These are phyloP conservation scores for Aegilops umbellulata DNA, from an alignment of 176 grass and related monocot species.

Conservation along the genomic window DNA sequence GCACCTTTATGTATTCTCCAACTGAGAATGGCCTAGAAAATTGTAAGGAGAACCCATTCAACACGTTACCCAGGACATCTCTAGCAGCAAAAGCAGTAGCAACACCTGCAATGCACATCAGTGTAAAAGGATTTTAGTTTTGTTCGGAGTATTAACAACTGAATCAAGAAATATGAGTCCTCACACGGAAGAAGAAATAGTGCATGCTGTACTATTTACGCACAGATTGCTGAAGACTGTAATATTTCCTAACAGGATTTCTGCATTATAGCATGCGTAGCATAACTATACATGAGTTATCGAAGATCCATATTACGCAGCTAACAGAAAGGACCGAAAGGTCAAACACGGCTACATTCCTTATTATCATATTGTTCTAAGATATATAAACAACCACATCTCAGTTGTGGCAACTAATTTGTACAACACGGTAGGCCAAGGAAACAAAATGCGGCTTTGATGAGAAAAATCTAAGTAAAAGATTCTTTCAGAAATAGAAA, in stretches of 20 bases:
- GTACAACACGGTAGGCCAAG: neutral
- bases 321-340: neutral
- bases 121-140: slow-evolving; percentile 9
- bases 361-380: neutral
- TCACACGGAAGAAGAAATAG: neutral
- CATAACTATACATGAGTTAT: neutral
- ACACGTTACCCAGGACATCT: slow-evolving; percentile 94
- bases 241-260: neutral
- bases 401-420: neutral
- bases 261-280: neutral
- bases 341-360: slow-evolving; percentile 9
- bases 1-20: slow-evolving; percentile 92
- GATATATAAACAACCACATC: neutral
- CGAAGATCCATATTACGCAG: neutral
- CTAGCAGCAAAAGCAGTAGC: slow-evolving; percentile 99
- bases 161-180: neutral
- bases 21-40: slow-evolving; percentile 81
- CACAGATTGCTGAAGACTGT: slow-evolving; percentile 4
- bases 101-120: slow-evolving; percentile 56
- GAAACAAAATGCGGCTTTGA: neutral
- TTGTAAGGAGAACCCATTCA: slow-evolving; percentile 90
- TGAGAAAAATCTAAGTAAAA: neutral
- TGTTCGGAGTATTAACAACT: slow-evolving; percentile 12
- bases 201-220: slow-evolving; percentile 2
- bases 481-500: neutral